A percentile compares a stretch with the other conserved stretches of the same genome.
Evolutionary conservation across 2,329 filamentous ascomycete genomes (phyloP).

Genomic region (Fonsecaea pugnacius): DNA sequence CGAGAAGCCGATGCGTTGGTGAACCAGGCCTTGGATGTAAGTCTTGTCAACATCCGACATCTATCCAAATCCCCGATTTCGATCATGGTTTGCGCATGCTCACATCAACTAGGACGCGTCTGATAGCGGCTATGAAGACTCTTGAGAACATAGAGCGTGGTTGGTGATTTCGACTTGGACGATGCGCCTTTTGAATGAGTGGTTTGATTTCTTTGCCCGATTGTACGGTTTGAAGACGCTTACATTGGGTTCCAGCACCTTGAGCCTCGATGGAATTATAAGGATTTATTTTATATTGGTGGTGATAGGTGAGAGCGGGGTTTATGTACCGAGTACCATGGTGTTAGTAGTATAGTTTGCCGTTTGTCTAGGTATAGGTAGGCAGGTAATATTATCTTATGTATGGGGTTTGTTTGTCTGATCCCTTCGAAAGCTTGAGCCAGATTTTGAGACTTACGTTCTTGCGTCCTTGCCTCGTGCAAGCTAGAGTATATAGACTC

Average conservation of each 20-base stretch:
- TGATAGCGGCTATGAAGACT: background rate
- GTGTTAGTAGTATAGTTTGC: no score
- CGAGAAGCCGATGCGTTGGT: conserved; percentile 48
- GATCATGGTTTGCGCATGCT: background rate
- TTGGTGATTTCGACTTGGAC: background rate
- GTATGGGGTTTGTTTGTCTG: background rate
- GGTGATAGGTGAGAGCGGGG: no score
- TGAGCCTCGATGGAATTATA: background rate
- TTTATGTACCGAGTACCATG: no score
- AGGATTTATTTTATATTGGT: no score
- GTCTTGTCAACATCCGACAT: background rate
- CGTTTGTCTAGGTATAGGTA: no score
- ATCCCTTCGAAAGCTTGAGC: background rate
- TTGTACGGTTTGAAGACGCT: background rate
- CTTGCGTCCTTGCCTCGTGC: background rate
- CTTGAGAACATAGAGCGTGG: background rate
- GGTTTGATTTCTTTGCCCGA: background rate
- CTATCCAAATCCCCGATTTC: background rate
- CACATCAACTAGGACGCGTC: background rate
- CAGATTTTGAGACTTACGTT: background rate
- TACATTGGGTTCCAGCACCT: background rate
- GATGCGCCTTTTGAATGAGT: background rate
- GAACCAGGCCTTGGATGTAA: conserved; percentile 38
- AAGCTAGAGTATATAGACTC: background rate
- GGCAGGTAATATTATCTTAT: background rate